phyloP scores from a whole-genome alignment of 2,329 filamentous ascomycete species.

The Colletotrichum salicis region DNA sequence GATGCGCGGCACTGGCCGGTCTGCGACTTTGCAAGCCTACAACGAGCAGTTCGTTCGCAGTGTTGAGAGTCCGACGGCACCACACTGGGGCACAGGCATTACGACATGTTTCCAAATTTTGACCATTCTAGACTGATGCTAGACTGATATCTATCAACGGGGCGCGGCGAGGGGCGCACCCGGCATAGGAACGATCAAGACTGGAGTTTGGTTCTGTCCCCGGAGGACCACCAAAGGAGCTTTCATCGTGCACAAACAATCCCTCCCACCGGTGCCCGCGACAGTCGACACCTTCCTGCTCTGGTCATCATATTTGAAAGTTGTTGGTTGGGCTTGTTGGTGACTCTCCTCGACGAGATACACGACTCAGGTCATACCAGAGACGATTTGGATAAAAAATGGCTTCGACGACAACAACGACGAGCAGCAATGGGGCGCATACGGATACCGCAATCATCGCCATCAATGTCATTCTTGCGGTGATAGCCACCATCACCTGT shows the following conservation, averaged over 20 bases:
- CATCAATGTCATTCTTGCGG: conserved; percentile 18
- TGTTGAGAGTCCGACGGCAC: too few relatives aligned
- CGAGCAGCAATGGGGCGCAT: background rate
- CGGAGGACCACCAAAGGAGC: background rate
- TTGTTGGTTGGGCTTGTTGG: background rate
- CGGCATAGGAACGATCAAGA: background rate
- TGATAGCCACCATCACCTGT: conserved; percentile 19
- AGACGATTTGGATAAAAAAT: background rate
- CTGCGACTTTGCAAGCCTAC: too few relatives aligned
- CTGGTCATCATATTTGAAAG: background rate
- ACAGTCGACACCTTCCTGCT: background rate
- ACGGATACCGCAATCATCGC: conserved; percentile 2
- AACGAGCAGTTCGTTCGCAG: too few relatives aligned
- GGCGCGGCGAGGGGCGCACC: background rate
- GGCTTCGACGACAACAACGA: conserved; percentile 3
- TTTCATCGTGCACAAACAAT: background rate
- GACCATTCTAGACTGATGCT: background rate
- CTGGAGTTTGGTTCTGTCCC: background rate
- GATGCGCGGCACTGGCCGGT: too few relatives aligned
- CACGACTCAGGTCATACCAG: background rate
- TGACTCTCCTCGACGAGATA: background rate
- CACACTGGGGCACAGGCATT: background rate
- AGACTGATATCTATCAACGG: conserved; percentile 11
- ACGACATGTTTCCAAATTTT: background rate
- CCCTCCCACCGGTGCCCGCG: background rate